Conservation (phyloP, 345 rosid species). For the Nephelium lappaceum region DNA sequence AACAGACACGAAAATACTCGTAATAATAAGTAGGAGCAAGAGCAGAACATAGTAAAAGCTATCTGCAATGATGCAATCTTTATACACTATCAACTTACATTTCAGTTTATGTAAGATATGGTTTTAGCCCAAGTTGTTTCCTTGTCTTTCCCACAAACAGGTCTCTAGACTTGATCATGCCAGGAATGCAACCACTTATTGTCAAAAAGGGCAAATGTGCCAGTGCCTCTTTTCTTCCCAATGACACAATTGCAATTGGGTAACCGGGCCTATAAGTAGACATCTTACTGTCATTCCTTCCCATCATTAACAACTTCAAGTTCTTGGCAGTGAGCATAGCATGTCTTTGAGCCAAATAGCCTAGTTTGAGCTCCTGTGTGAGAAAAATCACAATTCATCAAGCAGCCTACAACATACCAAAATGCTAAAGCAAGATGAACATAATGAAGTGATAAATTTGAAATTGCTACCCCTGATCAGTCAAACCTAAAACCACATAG, state of each 20-base stretch:
- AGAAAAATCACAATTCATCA: neutral
- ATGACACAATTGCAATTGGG: slow-evolving; percentile 55
- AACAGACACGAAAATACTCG: too few relatives aligned
- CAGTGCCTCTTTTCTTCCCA: slow-evolving; percentile 72
- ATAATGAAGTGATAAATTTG: neutral
- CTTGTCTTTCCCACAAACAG: slow-evolving; percentile 77
- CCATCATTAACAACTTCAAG: slow-evolving; percentile 58
- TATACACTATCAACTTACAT: neutral
- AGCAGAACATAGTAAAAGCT: too few relatives aligned
- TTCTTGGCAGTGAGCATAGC: slow-evolving; percentile 65
- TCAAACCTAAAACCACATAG: too few relatives aligned
- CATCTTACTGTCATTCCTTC: slow-evolving; percentile 60
- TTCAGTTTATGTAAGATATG: neutral
- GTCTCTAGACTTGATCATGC: slow-evolving; percentile 73
- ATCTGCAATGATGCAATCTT: neutral
- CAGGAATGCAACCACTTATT: slow-evolving; percentile 65
- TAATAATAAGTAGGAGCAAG: too few relatives aligned
- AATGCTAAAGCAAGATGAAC: neutral
- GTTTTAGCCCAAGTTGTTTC: slow-evolving; percentile 24
- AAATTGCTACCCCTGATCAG: neutral
- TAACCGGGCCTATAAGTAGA: slow-evolving; percentile 46
- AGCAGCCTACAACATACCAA: neutral
- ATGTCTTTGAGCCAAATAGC: slow-evolving; percentile 71
- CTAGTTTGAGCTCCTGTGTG: slow-evolving; percentile 76
- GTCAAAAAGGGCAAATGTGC: slow-evolving; percentile 80